Evolutionary conservation across 1,139 yeast species (phyloP), one percentile per base, ranked within the genome.

Genomic region (Pichia sp.): DNA sequence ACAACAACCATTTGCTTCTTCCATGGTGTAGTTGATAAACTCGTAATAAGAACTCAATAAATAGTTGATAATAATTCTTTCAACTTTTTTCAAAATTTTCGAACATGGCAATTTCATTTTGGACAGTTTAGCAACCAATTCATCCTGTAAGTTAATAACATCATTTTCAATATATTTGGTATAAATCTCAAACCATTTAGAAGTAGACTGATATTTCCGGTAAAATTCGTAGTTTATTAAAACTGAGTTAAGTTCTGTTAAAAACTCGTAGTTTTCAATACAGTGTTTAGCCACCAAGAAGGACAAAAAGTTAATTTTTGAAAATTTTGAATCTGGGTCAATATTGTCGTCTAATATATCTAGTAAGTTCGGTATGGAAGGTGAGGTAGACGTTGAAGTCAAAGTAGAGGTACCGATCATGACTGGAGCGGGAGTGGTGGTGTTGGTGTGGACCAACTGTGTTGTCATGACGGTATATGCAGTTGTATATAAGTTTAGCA

Each of bases 181-280:
- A 44, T 53, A 61, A 14, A 67, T 34, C 33, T 56, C 53, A n/a
- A 51, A 58, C 69, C 68, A 64, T 28, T 53, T 60, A 36, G 47
- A 8, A 18, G 57, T 49, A 30, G 53, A 47, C 16, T 47, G 49
- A 33, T 51, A 34, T 8, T 31, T 42, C 28, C 30, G 19, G 13
- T 38, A 45, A 7, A 41, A 16, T 10, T 54, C 47, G 27, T 55
- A 51, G 30, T 51, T 51, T 2, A 44, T 22, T 2, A 62, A 49
- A 22, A 65, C 56, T 10, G 46, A 42, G 7, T 53, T 54, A 13
- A 66, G 48, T 30, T 63, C 65, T 18, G 60, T 44, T 42, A 58
- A 66, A 51, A 66, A 66, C 41, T 67, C 70, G 25, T 67, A 58
- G 46, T 67, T 67, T 50, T 67, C 70, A 6, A 62, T 45, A 53